These are phyloP conservation scores for Thraustochytrium striatum DNA, from an alignment of 352 stramenopile genomes.

Conservation along the genomic window DNA sequence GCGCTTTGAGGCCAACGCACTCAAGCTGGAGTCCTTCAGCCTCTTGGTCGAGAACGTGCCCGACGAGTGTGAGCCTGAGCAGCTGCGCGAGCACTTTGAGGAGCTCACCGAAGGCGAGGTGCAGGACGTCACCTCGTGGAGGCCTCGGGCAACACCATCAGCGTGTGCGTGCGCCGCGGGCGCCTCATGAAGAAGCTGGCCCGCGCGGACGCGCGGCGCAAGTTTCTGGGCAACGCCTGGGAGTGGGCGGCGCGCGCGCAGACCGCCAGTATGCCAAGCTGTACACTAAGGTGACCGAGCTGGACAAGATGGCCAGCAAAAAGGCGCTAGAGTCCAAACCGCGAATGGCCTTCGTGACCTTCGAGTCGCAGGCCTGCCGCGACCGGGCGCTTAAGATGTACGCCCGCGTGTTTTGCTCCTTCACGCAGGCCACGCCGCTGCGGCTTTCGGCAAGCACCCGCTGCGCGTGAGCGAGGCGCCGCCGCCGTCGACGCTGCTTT, in stretches of 20 bases:
- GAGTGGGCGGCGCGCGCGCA: too few species aligned
- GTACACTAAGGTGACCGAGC: background rate
- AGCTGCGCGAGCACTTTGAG: background rate
- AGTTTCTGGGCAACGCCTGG: too few species aligned
- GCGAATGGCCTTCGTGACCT: slow-evolving; percentile 42
- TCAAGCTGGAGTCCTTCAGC: slow-evolving; percentile 22
- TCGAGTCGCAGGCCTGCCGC: background rate
- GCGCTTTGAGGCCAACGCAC: background rate
- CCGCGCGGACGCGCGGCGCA: slow-evolving; percentile 17
- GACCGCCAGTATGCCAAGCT: background rate
- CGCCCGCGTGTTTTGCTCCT: background rate
- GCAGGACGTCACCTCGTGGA: background rate
- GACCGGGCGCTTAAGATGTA: background rate
- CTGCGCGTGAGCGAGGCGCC: slow-evolving; percentile 15
- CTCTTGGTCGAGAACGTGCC: slow-evolving; percentile 27
- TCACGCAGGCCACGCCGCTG: background rate
- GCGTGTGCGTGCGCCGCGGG: slow-evolving; percentile 17
- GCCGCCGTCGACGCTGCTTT: slow-evolving; percentile 39
- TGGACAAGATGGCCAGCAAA: background rate
- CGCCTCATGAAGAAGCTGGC: slow-evolving; percentile 15
- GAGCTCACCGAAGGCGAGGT: background rate
- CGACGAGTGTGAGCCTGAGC: background rate
- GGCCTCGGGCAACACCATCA: slow-evolving; percentile 20
- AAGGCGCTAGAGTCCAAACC: background rate
- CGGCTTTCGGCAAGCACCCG: background rate